Conservation (phyloP, 2,329 filamentous ascomycete species). For the Hysterium pulicare region DNA sequence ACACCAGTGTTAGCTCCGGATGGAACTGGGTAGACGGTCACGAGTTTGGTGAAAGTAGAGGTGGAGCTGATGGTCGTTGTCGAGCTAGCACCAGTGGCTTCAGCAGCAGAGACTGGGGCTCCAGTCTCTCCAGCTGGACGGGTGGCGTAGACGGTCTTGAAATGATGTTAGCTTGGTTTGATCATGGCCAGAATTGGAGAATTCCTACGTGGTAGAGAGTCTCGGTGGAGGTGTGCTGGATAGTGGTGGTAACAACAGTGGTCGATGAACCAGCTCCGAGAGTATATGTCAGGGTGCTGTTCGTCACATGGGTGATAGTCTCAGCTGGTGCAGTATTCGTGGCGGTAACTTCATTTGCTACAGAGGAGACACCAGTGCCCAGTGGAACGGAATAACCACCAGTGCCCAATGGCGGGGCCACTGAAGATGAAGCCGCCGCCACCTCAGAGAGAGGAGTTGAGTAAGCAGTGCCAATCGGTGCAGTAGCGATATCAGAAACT, state of each 20-base stretch:
- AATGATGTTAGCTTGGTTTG: conserved; percentile 1
- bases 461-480: not conserved
- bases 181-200: not conserved
- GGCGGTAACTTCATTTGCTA: conserved; percentile 41
- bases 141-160: conserved; percentile 27
- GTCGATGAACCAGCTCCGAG: conserved; percentile 39
- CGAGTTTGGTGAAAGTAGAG: conserved; percentile 32
- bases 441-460: not conserved
- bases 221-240: conserved; percentile 39
- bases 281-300: conserved; percentile 44
- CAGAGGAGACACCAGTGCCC: conserved; percentile 34
- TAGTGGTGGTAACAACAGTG: conserved; percentile 46
- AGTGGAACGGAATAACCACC: conserved; percentile 43
- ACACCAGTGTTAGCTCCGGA: conserved; percentile 3
- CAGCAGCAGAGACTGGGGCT: conserved; percentile 10
- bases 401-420: conserved; percentile 8
- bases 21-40: conserved; percentile 31
- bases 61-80: conserved; percentile 30
- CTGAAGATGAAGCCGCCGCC: not conserved
- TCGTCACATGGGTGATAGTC: conserved; percentile 32
- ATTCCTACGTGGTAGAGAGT: conserved; percentile 22
- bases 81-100: conserved; percentile 9
- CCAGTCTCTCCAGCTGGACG: conserved; percentile 12
- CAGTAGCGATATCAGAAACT: conserved; percentile 2
- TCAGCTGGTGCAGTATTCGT: conserved; percentile 35